phyloP scores from a whole-genome alignment of 2,329 filamentous ascomycete genomes.

The Talaromyces amestolkiae region DNA sequence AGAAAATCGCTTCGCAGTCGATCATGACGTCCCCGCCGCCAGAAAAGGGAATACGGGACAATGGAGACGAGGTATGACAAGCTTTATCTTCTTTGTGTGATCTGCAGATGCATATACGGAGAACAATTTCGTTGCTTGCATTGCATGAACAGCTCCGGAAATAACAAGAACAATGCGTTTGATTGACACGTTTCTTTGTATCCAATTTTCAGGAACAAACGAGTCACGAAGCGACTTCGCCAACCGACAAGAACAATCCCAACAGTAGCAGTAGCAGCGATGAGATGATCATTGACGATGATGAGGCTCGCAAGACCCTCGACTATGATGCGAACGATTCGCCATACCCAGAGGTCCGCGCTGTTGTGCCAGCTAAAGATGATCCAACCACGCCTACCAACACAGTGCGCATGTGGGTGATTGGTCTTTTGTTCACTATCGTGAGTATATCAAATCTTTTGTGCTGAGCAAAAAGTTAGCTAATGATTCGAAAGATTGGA shows the following conservation, averaged over 20 bases:
- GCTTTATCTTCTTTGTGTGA: neutral
- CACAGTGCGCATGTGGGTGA: constrained; percentile 39
- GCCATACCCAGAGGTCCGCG: constrained; percentile 40
- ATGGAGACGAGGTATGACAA: constrained; percentile 7
- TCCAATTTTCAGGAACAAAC: neutral
- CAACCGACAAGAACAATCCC: neutral
- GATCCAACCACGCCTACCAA: constrained; percentile 34
- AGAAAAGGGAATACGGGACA: neutral
- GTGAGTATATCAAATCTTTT: constrained; percentile 23
- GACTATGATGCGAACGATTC: constrained; percentile 39
- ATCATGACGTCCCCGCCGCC: neutral
- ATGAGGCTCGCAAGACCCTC: constrained; percentile 33
- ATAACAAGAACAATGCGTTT: neutral
- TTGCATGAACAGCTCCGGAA: neutral
- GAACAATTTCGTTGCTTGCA: neutral
- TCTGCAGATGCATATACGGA: neutral
- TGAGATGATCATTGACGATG: constrained; percentile 30
- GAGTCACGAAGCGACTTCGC: neutral
- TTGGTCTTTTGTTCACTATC: constrained; percentile 39
- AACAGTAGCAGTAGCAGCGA: constrained; percentile 17
- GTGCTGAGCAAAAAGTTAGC: neutral
- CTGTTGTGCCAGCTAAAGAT: constrained; percentile 35
- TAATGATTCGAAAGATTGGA: constrained; percentile 27
- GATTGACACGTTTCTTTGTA: constrained; percentile 1
- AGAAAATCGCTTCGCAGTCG: constrained; percentile 2